A percentile compares a stretch with the other conserved stretches of the same genome.
These are phyloP conservation scores for Ramularia collo-cygni DNA, from an alignment of 2,329 filamentous ascomycete species.

Conservation along the genomic window DNA sequence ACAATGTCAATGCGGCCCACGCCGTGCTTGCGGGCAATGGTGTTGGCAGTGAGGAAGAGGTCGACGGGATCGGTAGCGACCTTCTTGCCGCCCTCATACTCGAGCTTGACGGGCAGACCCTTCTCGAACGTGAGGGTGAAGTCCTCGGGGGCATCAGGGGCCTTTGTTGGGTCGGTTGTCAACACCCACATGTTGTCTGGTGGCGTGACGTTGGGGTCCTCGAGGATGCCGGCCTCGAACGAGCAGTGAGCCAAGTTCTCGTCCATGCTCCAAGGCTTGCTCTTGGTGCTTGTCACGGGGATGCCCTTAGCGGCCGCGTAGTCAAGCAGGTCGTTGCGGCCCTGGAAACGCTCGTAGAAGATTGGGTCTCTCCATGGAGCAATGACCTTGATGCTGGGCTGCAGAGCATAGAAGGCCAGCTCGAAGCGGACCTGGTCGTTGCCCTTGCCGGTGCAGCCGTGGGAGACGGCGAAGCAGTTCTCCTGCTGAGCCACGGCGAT, in stretches of 20 bases:
- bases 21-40: conserved; percentile 64
- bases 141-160: conserved; percentile 63
- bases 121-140: conserved; percentile 67
- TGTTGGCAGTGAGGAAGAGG: conserved; percentile 65
- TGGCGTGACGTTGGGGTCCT: conserved; percentile 58
- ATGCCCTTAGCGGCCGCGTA: conserved; percentile 62
- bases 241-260: conserved; percentile 69
- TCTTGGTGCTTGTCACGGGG: conserved; percentile 66
- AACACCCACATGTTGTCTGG: conserved; percentile 77
- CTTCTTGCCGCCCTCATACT: conserved; percentile 50
- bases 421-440: conserved; percentile 63
- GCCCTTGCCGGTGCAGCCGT: conserved; percentile 58
- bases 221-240: conserved; percentile 73
- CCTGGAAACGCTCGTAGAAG: conserved; percentile 65
- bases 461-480: conserved; percentile 43
- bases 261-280: conserved; percentile 62
- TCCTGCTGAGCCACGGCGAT: conserved; percentile 59
- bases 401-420: conserved; percentile 53
- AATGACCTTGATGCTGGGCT: conserved; percentile 63
- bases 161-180: conserved; percentile 58
- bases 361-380: conserved; percentile 66
- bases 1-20: conserved; percentile 79
- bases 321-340: conserved; percentile 65
- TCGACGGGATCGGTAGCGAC: conserved; percentile 61
- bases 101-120: conserved; percentile 65